Base-by-base conservation (phyloP, 192 early-diverging fungal species). In the Gaertneriomyces sp. region DNA sequence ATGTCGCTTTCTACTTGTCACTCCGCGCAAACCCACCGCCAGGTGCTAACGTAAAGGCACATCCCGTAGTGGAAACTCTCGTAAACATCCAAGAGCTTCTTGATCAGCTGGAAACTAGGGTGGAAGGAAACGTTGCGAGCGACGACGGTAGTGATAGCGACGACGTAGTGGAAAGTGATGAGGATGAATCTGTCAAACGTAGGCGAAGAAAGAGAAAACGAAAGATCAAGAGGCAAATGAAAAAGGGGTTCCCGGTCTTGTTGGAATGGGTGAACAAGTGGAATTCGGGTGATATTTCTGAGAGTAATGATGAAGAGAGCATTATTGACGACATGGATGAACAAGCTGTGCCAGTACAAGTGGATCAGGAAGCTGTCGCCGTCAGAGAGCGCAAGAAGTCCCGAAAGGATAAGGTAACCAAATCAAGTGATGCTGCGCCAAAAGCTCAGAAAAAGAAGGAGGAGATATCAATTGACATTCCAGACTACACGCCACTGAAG, bases 1-100 rank as follows among this genome's bases (percentile, higher is more conserved):
- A 98, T 70, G 81, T 95, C 62, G 83, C 93, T 6, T 95, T 93
- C 63, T 93, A 92, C 68, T 78, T 97, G 58, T 84, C 83, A 1
- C 60, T 92, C 10, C 72, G 72, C 10, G 64, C 64, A 82, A 89
- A 81, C 77, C 81, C 52, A 79, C 74, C 64, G 76, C 77, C 64
- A 73, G 68, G 81, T 51, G 49, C 61, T 44, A 72, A 88, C 50
- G 69, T 91, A 25, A 87, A 81, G 25, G 75, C 84, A 47, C 95
- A 97, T 71, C 95, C 93, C 10, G 90, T 93, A n/a, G 88, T 92
- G 57, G 83, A 85, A 16, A 79, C 83, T 7, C 74, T 97, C n/a
- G 82, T 88, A 16, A 82, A 88, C 56, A 70, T 94, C 59, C 85
- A 85, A 17, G 83, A 84, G 25, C 70, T 90, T n/a, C 76, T 93